Evolutionary conservation across 345 rosid genomes (phyloP), one percentile per base, ranked within the genome.

Genomic region (Eucalyptus coolabah): DNA sequence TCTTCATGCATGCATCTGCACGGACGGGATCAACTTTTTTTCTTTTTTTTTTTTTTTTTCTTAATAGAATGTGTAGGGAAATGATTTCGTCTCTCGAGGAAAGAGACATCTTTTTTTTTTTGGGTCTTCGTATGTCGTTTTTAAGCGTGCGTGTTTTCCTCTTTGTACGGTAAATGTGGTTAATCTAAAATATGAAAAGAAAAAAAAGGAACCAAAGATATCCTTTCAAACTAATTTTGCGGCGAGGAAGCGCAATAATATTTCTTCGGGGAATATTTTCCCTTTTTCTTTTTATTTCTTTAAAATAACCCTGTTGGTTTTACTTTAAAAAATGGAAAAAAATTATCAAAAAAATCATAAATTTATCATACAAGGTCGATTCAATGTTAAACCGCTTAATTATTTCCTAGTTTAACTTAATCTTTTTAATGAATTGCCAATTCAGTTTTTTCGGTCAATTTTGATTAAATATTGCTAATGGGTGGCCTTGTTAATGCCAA

Each of bases 281-380:
- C 63, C 7, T 24, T 56, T 56, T 56, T 56, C 1, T 24, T 56
- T 56, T 56, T 8, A 0, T 56, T 24, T 56, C 23, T 56, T 56
- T 4, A 4, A 24, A 56, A 56, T 56, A 23, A 56, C 14, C 63
- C 30, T 2, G 2, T 56, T 24, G 30, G 30, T 56, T 26, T 56
- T 56, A 24, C 30, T 34, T 34, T 56, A 10, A 26, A 56, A 56
- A 56, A 4, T 4, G 0, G 3, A 2, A 24, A 56, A 56, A 56
- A 23, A 9, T 9, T 23, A 56, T 24, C 0, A 0, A 24, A 56
- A 56, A 56, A 56, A 26, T 56, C 30, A 23, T 24, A 56, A 56
- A 56, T 26, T 26, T 56, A 56, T 56, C 6, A 11, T 24, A 24
- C 3, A 1, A 0, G 2, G 6, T 56, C 3, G 0, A 23, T 24